Evolutionary conservation across 495 filamentous ascomycete genomes (phyloP).

Genomic region (Acidiella bohemica): DNA sequence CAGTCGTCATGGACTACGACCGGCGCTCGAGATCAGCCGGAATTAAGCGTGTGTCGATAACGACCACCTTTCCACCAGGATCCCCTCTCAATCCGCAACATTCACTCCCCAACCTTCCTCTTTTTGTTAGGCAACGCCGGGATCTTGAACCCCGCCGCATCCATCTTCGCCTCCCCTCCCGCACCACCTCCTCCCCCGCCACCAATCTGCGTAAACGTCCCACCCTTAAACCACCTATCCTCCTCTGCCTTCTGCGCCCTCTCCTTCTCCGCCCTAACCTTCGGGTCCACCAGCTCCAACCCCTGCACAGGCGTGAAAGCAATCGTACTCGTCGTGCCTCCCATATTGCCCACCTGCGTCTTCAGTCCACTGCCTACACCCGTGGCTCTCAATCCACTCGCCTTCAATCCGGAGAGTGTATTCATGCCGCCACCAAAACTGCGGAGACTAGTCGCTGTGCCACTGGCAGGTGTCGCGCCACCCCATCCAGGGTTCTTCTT

Average conservation of each 20-base stretch:
- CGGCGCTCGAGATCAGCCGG: too few species aligned
- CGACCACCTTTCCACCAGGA: too few species aligned
- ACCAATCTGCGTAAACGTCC: slow-evolving; percentile 86
- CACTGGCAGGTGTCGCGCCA: slow-evolving; percentile 53
- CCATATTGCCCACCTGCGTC: slow-evolving; percentile 25
- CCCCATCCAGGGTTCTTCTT: slow-evolving; percentile 98
- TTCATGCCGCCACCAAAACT: slow-evolving; percentile 50
- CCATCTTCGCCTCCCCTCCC: slow-evolving; percentile 25
- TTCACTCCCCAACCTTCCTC: slow-evolving; percentile 8
- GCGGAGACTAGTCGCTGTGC: slow-evolving; percentile 52
- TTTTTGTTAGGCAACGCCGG: slow-evolving; percentile 27
- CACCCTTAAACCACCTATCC: slow-evolving; percentile 90
- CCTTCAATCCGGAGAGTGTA: slow-evolving; percentile 47
- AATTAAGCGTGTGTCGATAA: too few species aligned
- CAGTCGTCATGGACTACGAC: too few species aligned
- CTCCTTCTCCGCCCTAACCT: slow-evolving; percentile 58
- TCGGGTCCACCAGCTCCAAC: slow-evolving; percentile 89
- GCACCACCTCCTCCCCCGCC: slow-evolving; percentile 29
- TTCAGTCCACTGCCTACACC: slow-evolving; percentile 48
- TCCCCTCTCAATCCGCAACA: not conserved
- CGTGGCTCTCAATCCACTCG: slow-evolving; percentile 56
- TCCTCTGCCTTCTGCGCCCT: slow-evolving; percentile 85
- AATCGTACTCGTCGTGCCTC: slow-evolving; percentile 70
- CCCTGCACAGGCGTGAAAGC: slow-evolving; percentile 92
- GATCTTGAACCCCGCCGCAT: slow-evolving; percentile 31